Evolutionary conservation across 163 green algal genomes (phyloP).

Genomic region (Prototheca cutis): DNA sequence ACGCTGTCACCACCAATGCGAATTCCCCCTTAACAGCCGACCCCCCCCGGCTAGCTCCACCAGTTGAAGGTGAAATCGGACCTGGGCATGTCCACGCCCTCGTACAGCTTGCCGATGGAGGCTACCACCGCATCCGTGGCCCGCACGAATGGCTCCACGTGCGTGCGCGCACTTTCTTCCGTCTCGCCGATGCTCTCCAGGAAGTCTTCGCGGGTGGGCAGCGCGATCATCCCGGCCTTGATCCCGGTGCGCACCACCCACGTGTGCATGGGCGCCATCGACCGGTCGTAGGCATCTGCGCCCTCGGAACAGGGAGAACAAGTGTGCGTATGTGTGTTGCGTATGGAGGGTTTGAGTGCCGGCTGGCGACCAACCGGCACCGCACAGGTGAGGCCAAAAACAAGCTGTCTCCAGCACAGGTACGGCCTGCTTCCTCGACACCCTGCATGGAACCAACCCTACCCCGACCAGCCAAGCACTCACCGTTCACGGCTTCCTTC

Average conservation of each 20-base stretch:
- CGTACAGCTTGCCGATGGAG: constrained; percentile 18
- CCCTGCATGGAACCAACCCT: no score
- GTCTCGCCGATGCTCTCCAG: constrained; percentile 42
- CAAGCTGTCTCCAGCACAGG: no score
- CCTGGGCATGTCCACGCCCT: constrained; percentile 28
- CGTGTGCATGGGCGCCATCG: constrained; percentile 44
- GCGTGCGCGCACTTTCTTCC: constrained; percentile 19
- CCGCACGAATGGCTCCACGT: constrained; percentile 18
- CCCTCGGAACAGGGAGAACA: no score
- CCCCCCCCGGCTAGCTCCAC: no score
- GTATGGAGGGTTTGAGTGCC: no score
- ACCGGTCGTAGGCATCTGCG: constrained; percentile 28
- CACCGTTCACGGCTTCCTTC: constrained; percentile 14
- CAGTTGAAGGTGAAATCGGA: constrained; percentile 22
- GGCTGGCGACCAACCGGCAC: no score
- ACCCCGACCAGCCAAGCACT: no score
- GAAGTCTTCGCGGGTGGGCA: constrained; percentile 49
- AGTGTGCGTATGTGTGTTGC: no score
- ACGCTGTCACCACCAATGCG: no score
- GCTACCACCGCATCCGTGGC: constrained; percentile 19
- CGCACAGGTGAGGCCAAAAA: no score
- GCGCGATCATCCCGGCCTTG: constrained; percentile 51
- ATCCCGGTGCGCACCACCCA: constrained; percentile 57
- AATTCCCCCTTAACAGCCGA: no score
- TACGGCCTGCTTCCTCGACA: no score